Base-by-base conservation (phyloP, 2,329 filamentous ascomycete genomes). In the Aaosphaeria arxii region DNA sequence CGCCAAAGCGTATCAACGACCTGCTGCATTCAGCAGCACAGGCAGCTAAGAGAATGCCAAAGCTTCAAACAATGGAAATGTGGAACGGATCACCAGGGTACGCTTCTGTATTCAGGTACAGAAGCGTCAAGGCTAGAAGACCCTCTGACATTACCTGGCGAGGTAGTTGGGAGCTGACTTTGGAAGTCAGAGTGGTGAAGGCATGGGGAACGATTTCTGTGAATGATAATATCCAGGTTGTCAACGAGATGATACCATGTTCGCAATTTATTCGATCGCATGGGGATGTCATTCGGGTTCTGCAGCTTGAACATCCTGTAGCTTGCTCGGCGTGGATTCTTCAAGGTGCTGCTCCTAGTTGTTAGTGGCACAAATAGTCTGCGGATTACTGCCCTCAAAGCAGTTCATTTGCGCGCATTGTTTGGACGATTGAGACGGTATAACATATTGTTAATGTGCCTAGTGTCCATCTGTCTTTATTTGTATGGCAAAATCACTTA, bases 231-330 rank as follows among this genome's bases (percentile, higher is more conserved):
- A 30, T 46, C 6, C 7, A 46, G 44, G 29, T 42, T 33, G 24
- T 17, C 5, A 46, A 42, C n/a, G 44, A 46, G 28, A 24, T 42
- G 29, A 4, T 46, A 29, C n/a, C 6, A 6, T 13, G 38, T 40
- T 24, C 33, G 32, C 24, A 45, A 30, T 24, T 24, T 24, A 31
- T 42, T 35, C 40, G 40, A 29, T 51, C 52, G 42, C 47, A 52
- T 42, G 50, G 49, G 42, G 52, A 54, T 39, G 52, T 47, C 29
- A 49, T 54, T 43, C 36, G 44, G 42, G 40, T 50, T 50, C 50
- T 54, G 30, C 43, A 50, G 35, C 47, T 54, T 11, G 44, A 48
- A 47, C 47, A 32, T 36, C 44, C 52, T 39, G 52, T 52, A 32
- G 52, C 42, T 47, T 50, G 47, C 46, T 45, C 52, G 29, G 49